These are phyloP conservation scores for Ophiocordyceps australis DNA, from an alignment of 2,329 filamentous ascomycete species.

Conservation along the genomic window DNA sequence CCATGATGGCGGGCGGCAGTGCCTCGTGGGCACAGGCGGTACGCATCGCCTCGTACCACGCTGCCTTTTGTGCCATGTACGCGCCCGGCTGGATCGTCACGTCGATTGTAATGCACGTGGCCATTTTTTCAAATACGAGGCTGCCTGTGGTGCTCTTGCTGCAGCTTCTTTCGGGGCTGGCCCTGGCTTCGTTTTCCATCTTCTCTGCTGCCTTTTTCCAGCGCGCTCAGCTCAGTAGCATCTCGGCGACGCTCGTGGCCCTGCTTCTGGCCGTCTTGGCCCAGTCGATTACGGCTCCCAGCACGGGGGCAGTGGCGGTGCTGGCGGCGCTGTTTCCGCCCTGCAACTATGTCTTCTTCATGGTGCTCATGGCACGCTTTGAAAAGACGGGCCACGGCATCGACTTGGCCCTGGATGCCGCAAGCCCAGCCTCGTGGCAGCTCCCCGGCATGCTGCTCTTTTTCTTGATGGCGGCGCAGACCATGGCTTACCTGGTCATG, in stretches of 20 bases:
- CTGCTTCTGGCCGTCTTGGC: conserved; percentile 67
- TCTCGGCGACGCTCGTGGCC: conserved; percentile 53
- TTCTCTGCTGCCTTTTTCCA: conserved; percentile 72
- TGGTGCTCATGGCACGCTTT: conserved; percentile 58
- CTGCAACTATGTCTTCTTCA: conserved; percentile 75
- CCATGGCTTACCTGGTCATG: conserved; percentile 57
- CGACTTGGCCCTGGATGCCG: conserved; percentile 45
- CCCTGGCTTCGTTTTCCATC: conserved; percentile 64
- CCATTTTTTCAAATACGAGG: conserved; percentile 48
- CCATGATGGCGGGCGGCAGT: conserved; percentile 67
- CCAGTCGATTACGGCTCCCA: conserved; percentile 49
- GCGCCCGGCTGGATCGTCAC: conserved; percentile 69
- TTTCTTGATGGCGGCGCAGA: conserved; percentile 62
- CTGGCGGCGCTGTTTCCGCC: conserved; percentile 67
- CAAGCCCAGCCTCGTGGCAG: conserved; percentile 46
- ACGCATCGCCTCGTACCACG: conserved; percentile 60
- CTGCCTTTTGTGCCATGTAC: conserved; percentile 68
- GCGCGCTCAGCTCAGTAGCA: conserved; percentile 75
- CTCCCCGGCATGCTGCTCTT: conserved; percentile 61
- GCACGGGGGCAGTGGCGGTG: conserved; percentile 45
- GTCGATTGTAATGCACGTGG: conserved; percentile 41
- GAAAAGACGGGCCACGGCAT: conserved; percentile 43
- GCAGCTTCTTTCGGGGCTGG: conserved; percentile 58
- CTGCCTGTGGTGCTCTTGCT: conserved; percentile 51
- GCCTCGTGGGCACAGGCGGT: conserved; percentile 64